Evolutionary conservation across 1,284 basidiomycete genomes (phyloP).

Genomic region (Ganoderma multipileum): DNA sequence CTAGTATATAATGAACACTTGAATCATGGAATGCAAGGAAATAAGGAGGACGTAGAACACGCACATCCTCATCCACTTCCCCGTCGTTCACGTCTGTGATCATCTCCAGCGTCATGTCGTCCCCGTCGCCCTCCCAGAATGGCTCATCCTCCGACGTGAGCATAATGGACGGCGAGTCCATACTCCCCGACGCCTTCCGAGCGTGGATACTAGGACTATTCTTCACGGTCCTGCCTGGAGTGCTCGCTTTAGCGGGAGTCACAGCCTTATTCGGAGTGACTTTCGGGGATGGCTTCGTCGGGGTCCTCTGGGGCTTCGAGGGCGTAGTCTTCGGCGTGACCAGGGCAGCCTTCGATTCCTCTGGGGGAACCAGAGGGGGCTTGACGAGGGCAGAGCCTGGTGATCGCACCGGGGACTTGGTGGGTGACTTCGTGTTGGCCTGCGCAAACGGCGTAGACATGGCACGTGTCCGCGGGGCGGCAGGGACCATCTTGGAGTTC

Average conservation of each 20-base stretch:
- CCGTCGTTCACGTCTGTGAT: conserved; percentile 72
- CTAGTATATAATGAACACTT: conserved; percentile 40
- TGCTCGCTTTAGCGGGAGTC: conserved; percentile 22
- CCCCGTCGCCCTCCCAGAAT: conserved; percentile 48
- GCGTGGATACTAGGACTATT: conserved; percentile 23
- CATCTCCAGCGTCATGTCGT: conserved; percentile 65
- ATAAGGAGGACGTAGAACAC: conserved; percentile 21
- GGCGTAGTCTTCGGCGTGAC: conserved; percentile 34
- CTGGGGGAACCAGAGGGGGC: not conserved
- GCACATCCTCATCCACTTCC: conserved; percentile 72
- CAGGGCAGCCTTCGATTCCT: conserved; percentile 15
- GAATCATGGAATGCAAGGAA: conserved; percentile 9
- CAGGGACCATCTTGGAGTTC: conserved; percentile 41
- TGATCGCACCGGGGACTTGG: conserved; percentile 23
- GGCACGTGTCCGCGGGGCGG: conserved; percentile 45
- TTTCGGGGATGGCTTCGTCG: conserved; percentile 32
- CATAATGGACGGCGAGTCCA: conserved; percentile 25
- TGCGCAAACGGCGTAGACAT: conserved; percentile 36
- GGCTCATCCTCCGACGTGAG: conserved; percentile 33
- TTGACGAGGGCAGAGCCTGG: not conserved
- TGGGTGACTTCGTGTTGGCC: conserved; percentile 27
- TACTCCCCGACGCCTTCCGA: conserved; percentile 25
- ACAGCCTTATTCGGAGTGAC: conserved; percentile 23
- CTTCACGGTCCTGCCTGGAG: conserved; percentile 25
- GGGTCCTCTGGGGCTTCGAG: conserved; percentile 29